Evolutionary conservation across 1,284 basidiomycete genomes (phyloP).

Genomic region (Malassezia brasiliensis): DNA sequence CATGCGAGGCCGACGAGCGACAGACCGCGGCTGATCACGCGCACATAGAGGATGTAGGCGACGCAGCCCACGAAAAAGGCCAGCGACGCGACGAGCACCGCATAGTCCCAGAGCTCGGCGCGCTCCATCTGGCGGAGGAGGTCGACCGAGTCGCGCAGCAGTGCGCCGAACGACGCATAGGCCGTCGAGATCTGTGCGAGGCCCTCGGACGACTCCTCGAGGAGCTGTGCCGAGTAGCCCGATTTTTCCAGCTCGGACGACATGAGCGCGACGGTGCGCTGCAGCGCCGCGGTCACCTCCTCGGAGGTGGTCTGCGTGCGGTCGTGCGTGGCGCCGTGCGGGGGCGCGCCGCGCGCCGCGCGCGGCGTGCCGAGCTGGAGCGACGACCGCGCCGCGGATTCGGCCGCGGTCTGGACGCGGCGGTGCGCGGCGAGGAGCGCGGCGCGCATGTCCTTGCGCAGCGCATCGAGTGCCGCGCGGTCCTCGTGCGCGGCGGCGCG

Average conservation of each 20-base stretch:
- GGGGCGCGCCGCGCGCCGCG: background rate
- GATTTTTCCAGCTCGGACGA: constrained; percentile 44
- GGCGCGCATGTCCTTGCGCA: background rate
- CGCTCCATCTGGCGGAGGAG: constrained; percentile 46
- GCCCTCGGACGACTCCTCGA: constrained; percentile 40
- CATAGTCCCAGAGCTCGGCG: constrained; percentile 34
- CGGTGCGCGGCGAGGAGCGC: constrained; percentile 11
- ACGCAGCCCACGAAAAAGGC: constrained; percentile 40
- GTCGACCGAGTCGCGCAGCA: constrained; percentile 34
- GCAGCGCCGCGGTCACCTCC: constrained; percentile 38
- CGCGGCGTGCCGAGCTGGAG: background rate
- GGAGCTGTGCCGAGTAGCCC: constrained; percentile 37
- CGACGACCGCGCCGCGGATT: constrained; percentile 3
- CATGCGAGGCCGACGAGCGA: constrained; percentile 1
- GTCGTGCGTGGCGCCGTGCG: constrained; percentile 16
- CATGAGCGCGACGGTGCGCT: constrained; percentile 39
- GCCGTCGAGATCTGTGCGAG: constrained; percentile 29
- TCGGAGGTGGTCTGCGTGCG: constrained; percentile 36
- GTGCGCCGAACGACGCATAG: constrained; percentile 34
- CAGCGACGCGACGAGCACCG: constrained; percentile 28
- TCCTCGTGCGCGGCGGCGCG: constrained; percentile 1
- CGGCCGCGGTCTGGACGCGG: constrained; percentile 9
- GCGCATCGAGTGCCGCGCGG: constrained; percentile 16
- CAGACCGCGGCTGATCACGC: constrained; percentile 34
- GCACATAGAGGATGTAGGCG: constrained; percentile 39